Percentiles rank a stretch among this genome's conserved stretches.
Evolutionary conservation across 2,329 filamentous ascomycete species (phyloP).

Genomic region (Diaporthe helianthi): DNA sequence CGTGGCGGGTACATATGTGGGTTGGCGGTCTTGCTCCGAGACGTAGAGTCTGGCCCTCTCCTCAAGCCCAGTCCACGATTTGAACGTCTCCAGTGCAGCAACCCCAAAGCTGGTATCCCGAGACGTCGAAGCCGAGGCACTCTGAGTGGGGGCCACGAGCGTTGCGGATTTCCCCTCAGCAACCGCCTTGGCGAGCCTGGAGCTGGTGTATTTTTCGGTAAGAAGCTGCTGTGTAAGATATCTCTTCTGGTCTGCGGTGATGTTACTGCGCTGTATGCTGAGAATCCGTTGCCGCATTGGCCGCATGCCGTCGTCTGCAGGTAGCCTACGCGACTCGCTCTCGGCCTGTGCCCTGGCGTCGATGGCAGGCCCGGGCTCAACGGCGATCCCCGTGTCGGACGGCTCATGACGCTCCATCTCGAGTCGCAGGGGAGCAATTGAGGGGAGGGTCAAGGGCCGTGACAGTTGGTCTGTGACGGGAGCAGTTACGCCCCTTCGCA

Average conservation of each 20-base stretch:
- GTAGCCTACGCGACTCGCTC: conserved; percentile 50
- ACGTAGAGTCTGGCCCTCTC: conserved; percentile 44
- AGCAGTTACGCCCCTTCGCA: conserved; percentile 23
- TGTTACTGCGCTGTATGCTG: conserved; percentile 67
- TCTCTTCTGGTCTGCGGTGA: conserved; percentile 70
- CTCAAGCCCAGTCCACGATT: conserved; percentile 60
- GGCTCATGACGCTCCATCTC: conserved; percentile 37
- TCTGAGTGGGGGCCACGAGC: conserved; percentile 19
- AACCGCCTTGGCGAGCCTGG: conserved; percentile 24
- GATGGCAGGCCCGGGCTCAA: conserved; percentile 37
- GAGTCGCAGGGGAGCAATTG: conserved; percentile 18
- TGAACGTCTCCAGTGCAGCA: conserved; percentile 58
- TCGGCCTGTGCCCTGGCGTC: conserved; percentile 40
- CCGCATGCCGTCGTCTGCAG: conserved; percentile 82
- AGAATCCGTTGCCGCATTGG: conserved; percentile 71
- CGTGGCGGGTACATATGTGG: conserved; percentile 70
- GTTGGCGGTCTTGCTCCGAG: conserved; percentile 63
- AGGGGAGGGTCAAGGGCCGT: conserved; percentile 22
- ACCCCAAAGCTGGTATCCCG: conserved; percentile 31
- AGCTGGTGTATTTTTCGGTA: conserved; percentile 66
- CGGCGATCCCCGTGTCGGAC: conserved; percentile 25
- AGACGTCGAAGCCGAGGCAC: conserved; percentile 27
- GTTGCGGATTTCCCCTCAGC: conserved; percentile 34
- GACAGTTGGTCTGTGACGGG: conserved; percentile 10
- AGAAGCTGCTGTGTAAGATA: conserved; percentile 74